Evolutionary conservation across 768 basidiomycete genomes (phyloP), one percentile per base, ranked within the genome.

Genomic region (Kockovaella imperatae): DNA sequence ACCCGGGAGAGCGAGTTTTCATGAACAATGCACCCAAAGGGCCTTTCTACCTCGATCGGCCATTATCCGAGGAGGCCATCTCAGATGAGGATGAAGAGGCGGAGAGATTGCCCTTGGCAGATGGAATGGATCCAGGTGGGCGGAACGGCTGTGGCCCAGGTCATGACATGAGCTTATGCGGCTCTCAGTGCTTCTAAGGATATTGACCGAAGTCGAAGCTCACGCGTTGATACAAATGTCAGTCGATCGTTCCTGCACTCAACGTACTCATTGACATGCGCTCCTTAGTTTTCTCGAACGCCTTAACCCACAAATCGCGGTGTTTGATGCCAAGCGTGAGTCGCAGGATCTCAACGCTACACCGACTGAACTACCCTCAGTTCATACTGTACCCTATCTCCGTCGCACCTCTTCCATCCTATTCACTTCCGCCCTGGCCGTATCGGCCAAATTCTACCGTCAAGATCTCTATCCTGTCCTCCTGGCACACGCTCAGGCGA

Each of bases 401-500:
- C 86, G 89, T 60, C 74, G 77, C 18, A 82, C 79, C 53, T 89
- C 82, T 45, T 82, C 85, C 1, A 81, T 91, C 68, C 77, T 93
- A 47, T 89, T 89, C 73, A 84, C 87, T 17, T 80, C 83, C 21
- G 77, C 91, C 48, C 76, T 89, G 60, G 84, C 86, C 78, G 85
- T 82, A 15, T 83, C 83, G 23, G 81, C 82, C 75, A 87, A 87
- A 69, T 89, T 89, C 59, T 87, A 84, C 72, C 79, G 78, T 52
- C 78, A 82, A 8, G 78, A 79, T 39, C 72, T 80, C 17, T 87
- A 83, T 70, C 78, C 79, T 52, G 74, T 76, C 15, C 82, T 83
- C 53, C 81, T 83, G 56, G 79, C 79, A 49, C 77, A 88, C 17
- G 83, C 85, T 11, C 76, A 85, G 46, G 80, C 83, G 20, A 78